Conservation (phyloP, 2,329 filamentous ascomycete genomes). For the Xylariaceae sp. region DNA sequence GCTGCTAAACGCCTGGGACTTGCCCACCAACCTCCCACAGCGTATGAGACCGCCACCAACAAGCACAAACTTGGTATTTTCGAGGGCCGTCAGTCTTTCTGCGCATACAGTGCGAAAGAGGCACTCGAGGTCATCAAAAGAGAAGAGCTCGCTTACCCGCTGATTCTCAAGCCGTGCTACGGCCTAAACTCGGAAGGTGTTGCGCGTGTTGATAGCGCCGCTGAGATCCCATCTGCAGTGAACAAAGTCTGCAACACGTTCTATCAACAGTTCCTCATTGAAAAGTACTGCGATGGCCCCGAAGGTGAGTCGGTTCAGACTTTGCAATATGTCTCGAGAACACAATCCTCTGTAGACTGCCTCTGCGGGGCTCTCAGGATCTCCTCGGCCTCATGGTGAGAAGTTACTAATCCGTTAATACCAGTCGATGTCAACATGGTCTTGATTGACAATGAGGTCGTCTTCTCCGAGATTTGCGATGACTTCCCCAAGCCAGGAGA, state of each 20-base stretch:
- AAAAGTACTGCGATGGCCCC: slow-evolving; percentile 23
- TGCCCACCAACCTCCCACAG: slow-evolving; percentile 11
- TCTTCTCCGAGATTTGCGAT: slow-evolving; percentile 26
- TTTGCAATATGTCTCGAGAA: too few relatives aligned
- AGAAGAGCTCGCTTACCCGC: slow-evolving; percentile 16
- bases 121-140: slow-evolving; percentile 9
- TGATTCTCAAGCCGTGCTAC: slow-evolving; percentile 25
- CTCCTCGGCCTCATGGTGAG: too few relatives aligned
- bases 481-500: slow-evolving; percentile 25
- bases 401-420: too few relatives aligned
- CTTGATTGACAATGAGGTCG: slow-evolving; percentile 19
- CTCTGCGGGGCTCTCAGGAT: too few relatives aligned
- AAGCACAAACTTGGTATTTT: slow-evolving; percentile 20
- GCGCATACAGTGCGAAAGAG: slow-evolving; percentile 16
- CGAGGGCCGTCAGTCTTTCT: slow-evolving; percentile 16
- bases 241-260: slow-evolving; percentile 14
- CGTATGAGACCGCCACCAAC: slow-evolving; percentile 23
- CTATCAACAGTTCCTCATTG: slow-evolving; percentile 19
- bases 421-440: slow-evolving; percentile 26
- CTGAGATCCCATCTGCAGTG: slow-evolving; percentile 7
- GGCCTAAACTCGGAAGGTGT: slow-evolving; percentile 25
- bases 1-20: slow-evolving; percentile 18
- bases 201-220: slow-evolving; percentile 16
- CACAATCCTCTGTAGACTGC: too few relatives aligned
- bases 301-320: too few relatives aligned